Percentiles rank a stretch among this genome's conserved stretches.
Evolutionary conservation across 352 stramenopile genomes (phyloP).

Genomic region (Ophiocytium majus): DNA sequence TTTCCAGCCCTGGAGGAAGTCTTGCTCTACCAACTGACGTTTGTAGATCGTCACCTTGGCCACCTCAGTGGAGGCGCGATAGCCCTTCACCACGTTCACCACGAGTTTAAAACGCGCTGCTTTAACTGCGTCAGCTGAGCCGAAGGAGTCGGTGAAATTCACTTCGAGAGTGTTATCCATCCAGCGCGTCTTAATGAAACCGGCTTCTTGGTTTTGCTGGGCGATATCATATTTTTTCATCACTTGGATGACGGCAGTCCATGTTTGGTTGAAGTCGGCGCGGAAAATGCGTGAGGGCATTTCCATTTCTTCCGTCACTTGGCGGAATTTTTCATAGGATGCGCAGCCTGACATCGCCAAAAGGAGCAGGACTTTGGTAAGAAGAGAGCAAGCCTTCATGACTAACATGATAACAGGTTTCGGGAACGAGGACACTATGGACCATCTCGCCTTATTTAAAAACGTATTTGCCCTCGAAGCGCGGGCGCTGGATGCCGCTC

Average conservation of each 20-base stretch:
- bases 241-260: background rate
- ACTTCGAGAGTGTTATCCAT: slow-evolving; percentile 17
- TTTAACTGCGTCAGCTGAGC: background rate
- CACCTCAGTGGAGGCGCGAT: background rate
- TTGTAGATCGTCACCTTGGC: slow-evolving; percentile 7
- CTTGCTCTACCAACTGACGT: slow-evolving; percentile 10
- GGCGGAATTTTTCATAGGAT: slow-evolving; percentile 7
- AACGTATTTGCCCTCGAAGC: background rate
- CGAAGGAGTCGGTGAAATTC: slow-evolving; percentile 9
- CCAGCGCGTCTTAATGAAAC: slow-evolving; percentile 8
- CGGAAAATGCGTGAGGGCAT: background rate
- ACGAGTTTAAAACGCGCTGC: background rate
- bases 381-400: background rate
- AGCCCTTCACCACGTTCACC: slow-evolving; percentile 7
- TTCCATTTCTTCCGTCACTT: slow-evolving; percentile 8
- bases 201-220: slow-evolving; percentile 9
- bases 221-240: slow-evolving; percentile 8
- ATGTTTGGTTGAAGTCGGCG: slow-evolving; percentile 8
- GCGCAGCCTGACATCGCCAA: background rate
- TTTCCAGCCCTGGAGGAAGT: slow-evolving; percentile 13
- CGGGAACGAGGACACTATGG: background rate
- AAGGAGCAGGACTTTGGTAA: background rate
- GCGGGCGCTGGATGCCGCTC: background rate
- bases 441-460: background rate
- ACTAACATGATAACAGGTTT: background rate